Base-by-base conservation (phyloP, 1,139 yeast genomes). In the Pneumocystis sp. region DNA sequence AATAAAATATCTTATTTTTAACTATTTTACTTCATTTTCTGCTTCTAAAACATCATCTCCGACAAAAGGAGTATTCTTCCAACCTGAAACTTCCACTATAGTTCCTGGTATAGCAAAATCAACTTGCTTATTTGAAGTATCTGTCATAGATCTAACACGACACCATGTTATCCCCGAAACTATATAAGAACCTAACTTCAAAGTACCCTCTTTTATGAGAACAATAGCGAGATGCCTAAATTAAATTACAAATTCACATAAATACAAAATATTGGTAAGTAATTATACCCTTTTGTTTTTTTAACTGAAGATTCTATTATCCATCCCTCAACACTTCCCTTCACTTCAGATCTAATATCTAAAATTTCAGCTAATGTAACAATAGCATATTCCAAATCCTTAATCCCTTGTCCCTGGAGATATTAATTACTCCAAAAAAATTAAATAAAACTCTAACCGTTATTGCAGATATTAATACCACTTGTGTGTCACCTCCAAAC, bases 401-500 rank as follows among this genome's bases (percentile, higher is more conserved):
- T 95, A 87, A 93, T 90, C 69, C 89, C 89, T 67, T 84, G 76
- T 2, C 90, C 89, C 57, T 50, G 4, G 1, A 50, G 1, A 25
- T 25, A 25, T 50, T 50, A 50, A 25, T 50, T 25, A 60, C 29
- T 72, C 0, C 86, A 86, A 0, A 3, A 0, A 3, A 40, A 57
- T 7, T 40, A 39, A 40, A 35, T 3, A 25, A 50, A 50, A 50
- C 21, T 12, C 7, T 50, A 25, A 50, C 57, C 1, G 96, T 87
- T 68, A 87, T 83, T 0, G 96, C 98, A 35, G 96, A 87, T 1
- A 95, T 93, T 66, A 83, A 83, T 1, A 93, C 90, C 0, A 89
- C 86, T 73, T 91, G 97, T 0, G 93, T 86, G 40, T 93, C 97
- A 64, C 99, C 98, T 66, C 99, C 98, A 72, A 86, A 88, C 68